phyloP scores from a whole-genome alignment of 1,284 basidiomycete species.

The Malassezia pachydermatis region DNA sequence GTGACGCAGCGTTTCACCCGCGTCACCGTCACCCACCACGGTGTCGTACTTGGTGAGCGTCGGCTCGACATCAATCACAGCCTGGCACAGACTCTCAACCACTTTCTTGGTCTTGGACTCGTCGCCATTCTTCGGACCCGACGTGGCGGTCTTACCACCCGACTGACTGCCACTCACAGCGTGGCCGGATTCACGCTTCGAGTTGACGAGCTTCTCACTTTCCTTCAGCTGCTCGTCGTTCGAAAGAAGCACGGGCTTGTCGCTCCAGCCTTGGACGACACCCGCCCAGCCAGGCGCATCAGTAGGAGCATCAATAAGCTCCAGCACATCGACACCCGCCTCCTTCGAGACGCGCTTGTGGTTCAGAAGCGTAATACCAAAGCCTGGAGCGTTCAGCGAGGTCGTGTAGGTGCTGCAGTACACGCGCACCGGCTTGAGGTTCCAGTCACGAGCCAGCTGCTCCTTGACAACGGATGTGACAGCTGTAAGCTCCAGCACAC shows the following conservation, averaged over 20 bases:
- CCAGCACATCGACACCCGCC: constrained; percentile 46
- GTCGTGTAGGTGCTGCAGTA: constrained; percentile 51
- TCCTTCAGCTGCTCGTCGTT: constrained; percentile 28
- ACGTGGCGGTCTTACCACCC: constrained; percentile 23
- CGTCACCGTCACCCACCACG: constrained; percentile 47
- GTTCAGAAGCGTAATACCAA: constrained; percentile 51
- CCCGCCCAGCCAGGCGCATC: constrained; percentile 50
- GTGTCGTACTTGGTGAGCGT: constrained; percentile 52
- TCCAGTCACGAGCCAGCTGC: constrained; percentile 49
- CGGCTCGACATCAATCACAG: constrained; percentile 50
- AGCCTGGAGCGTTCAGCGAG: constrained; percentile 52
- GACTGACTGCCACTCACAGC: constrained; percentile 33
- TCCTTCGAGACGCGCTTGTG: constrained; percentile 48
- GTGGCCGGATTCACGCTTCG: constrained; percentile 33
- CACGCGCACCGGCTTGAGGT: constrained; percentile 49
- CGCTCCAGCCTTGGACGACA: constrained; percentile 41
- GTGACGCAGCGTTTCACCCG: constrained; percentile 43
- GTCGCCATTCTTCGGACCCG: constrained; percentile 34
- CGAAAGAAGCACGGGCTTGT: constrained; percentile 23
- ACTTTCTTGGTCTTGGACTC: constrained; percentile 38
- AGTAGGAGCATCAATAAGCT: constrained; percentile 51
- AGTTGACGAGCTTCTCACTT: constrained; percentile 29
- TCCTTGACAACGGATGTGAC: constrained; percentile 51
- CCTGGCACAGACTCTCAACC: constrained; percentile 45
- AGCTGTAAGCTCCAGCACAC: constrained; percentile 55